phyloP scores from a whole-genome alignment of 345 rosid genomes.

The Leavenworthia alabamica region DNA sequence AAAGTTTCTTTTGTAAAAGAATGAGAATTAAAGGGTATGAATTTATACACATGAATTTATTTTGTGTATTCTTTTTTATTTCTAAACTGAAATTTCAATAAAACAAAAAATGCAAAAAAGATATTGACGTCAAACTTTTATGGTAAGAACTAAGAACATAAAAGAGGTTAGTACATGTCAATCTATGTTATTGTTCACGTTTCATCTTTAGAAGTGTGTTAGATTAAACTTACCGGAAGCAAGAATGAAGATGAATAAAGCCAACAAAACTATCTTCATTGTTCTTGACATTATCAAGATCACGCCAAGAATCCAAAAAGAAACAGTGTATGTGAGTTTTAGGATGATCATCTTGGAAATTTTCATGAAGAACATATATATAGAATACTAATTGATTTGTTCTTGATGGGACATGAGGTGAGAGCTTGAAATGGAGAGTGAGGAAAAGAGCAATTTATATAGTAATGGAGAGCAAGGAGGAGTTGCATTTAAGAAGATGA shows the following conservation, averaged over 20 bases:
- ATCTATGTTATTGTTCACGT: background rate
- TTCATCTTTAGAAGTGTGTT: background rate
- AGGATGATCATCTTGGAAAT: too few relatives aligned
- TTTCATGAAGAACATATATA: constrained; percentile 1
- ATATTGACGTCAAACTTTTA: too few relatives aligned
- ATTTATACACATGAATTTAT: background rate
- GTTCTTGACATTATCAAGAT: constrained; percentile 18
- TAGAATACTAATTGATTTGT: background rate
- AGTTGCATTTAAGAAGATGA: constrained; percentile 27
- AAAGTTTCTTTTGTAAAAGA: background rate
- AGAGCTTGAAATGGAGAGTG: constrained; percentile 16
- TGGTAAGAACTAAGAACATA: too few relatives aligned
- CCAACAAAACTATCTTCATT: constrained; percentile 34
- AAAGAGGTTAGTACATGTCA: background rate
- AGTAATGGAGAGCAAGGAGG: too few relatives aligned
- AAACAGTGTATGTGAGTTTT: constrained; percentile 19
- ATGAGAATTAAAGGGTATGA: constrained; percentile 16
- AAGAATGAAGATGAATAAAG: constrained; percentile 44
- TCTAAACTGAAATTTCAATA: background rate
- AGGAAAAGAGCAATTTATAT: constrained; percentile 7
- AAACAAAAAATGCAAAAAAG: too few relatives aligned
- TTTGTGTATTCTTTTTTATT: background rate
- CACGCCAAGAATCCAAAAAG: constrained; percentile 23
- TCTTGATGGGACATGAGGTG: too few relatives aligned
- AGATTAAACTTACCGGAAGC: constrained; percentile 42